phyloP scores from a whole-genome alignment of 2,329 filamentous ascomycete species.

The Fusarium pilosicola region DNA sequence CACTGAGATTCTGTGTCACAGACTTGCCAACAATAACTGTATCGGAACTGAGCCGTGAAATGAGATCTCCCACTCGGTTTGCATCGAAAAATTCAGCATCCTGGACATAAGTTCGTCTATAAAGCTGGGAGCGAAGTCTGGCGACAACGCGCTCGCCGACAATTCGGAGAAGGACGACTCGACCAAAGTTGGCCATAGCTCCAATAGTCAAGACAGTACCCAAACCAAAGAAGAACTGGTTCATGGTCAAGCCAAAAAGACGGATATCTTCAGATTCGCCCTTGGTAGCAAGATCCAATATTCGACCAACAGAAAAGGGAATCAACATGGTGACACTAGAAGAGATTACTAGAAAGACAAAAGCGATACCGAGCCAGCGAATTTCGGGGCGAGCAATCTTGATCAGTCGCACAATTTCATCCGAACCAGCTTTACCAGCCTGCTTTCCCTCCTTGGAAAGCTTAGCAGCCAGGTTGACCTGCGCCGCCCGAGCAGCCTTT shows the following conservation, averaged over 20 bases:
- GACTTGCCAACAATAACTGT: conserved; percentile 98
- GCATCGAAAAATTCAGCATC: conserved; percentile 99
- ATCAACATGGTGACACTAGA: conserved; percentile 96
- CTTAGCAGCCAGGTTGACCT: conserved; percentile 88
- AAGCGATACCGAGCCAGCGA: conserved; percentile 79
- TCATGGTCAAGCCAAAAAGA: conserved; percentile 85
- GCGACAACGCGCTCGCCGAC: conserved; percentile 96
- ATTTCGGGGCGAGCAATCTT: conserved; percentile 89
- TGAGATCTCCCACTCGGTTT: conserved; percentile 94
- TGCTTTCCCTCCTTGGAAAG: conserved; percentile 82
- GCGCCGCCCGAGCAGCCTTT: conserved; percentile 84
- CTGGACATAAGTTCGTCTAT: conserved; percentile 92
- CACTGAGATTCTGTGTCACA: conserved; percentile 96
- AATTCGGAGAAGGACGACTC: conserved; percentile 91
- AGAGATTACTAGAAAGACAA: conserved; percentile 86
- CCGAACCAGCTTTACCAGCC: conserved; percentile 67
- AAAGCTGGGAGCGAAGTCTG: conserved; percentile 87
- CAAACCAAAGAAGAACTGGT: conserved; percentile 88
- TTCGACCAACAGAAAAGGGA: conserved; percentile 95
- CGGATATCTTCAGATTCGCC: conserved; percentile 71
- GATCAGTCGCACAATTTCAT: conserved; percentile 86
- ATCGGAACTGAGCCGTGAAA: conserved; percentile 93
- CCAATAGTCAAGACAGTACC: conserved; percentile 81
- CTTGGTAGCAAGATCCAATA: conserved; percentile 90
- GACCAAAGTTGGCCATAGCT: conserved; percentile 90